Conservation (phyloP, 345 rosid genomes). For the Ricinus communis region DNA sequence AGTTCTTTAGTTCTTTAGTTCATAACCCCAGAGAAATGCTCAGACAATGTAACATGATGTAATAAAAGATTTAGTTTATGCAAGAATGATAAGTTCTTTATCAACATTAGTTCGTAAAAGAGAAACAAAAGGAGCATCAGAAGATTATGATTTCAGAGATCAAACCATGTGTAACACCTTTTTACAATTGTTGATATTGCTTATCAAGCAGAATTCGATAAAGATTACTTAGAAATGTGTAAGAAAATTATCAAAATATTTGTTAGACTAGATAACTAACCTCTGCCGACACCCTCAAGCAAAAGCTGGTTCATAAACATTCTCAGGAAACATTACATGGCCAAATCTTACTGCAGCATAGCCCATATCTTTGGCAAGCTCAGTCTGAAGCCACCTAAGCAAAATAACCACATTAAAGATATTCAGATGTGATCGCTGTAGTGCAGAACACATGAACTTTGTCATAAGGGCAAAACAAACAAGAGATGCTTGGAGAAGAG, state of each 20-base stretch:
- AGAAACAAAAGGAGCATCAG: not conserved
- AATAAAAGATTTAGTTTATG: not conserved
- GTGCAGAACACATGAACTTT: not conserved
- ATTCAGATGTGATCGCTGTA: constrained; percentile 37
- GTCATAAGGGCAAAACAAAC: constrained; percentile 1
- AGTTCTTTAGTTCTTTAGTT: too few species aligned
- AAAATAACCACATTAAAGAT: constrained; percentile 47
- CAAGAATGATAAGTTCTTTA: not conserved
- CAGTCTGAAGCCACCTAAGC: constrained; percentile 90
- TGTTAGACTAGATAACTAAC: constrained; percentile 27
- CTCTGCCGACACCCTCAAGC: constrained; percentile 90
- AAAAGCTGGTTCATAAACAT: constrained; percentile 96
- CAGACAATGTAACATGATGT: not conserved
- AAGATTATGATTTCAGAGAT: not conserved
- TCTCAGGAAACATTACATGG: constrained; percentile 98
- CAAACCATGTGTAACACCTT: not conserved
- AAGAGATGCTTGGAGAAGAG: not conserved
- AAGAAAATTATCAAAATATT: constrained; percentile 1
- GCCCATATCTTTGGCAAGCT: constrained; percentile 96
- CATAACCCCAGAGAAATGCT: not conserved
- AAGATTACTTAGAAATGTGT: not conserved
- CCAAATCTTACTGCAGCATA: constrained; percentile 97
- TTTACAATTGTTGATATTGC: not conserved
- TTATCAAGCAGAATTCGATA: not conserved
- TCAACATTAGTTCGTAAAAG: not conserved